Evolutionary conservation across 495 filamentous ascomycete species (phyloP).

Genomic region (Echria macrotheca): DNA sequence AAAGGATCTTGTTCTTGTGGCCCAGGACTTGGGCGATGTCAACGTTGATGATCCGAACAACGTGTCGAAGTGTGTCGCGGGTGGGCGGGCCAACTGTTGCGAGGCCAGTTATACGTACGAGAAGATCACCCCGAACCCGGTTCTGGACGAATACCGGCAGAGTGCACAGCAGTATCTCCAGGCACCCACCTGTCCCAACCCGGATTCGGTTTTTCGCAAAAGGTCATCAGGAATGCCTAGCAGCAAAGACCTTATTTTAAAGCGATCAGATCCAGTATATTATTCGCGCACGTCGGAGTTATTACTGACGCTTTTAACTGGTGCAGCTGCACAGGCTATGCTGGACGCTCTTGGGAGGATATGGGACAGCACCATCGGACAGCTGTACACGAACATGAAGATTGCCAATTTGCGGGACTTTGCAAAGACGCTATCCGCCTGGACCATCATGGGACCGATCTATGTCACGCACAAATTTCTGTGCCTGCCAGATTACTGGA

Average conservation of each 20-base stretch:
- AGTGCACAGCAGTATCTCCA: not conserved
- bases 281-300: not conserved
- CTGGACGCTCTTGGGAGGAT: not conserved
- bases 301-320: not conserved
- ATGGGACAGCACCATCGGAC: not conserved
- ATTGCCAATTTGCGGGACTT: not conserved
- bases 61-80: not conserved
- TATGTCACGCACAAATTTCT: not conserved
- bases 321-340: not conserved
- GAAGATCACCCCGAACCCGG: not conserved
- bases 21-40: no score
- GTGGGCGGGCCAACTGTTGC: not conserved
- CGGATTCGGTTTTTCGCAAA: not conserved
- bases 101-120: not conserved
- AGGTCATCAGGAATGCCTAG: not conserved
- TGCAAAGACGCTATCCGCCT: not conserved
- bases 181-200: not conserved
- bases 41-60: not conserved
- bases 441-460: not conserved
- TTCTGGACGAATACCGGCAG: not conserved
- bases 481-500: not conserved
- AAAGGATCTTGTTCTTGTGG: no score
- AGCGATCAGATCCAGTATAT: not conserved
- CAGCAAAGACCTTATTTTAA: not conserved
- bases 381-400: not conserved